These are phyloP conservation scores for Saccharomyces eubayanus DNA, from an alignment of 805 yeast species.

Conservation along the genomic window DNA sequence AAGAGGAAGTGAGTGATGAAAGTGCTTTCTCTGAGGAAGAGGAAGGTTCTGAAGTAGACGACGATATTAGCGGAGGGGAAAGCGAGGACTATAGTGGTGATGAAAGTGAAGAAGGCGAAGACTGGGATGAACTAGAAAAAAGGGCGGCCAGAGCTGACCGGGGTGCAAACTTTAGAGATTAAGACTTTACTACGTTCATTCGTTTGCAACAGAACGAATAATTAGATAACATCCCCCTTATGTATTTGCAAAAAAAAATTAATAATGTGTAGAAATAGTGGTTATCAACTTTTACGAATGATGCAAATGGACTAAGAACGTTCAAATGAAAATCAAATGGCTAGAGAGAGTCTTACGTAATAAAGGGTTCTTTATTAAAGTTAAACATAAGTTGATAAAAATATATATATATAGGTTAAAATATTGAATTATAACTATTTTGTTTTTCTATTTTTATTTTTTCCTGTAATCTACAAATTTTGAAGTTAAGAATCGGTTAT, in stretches of 20 bases:
- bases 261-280: background rate
- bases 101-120: conserved; percentile 34
- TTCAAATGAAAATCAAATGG: background rate
- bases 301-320: background rate
- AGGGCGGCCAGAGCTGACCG: conserved; percentile 35
- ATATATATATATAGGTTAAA: background rate
- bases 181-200: background rate
- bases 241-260: background rate
- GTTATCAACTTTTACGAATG: background rate
- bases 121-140: conserved; percentile 34
- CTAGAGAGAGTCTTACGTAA: background rate
- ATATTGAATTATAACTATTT: background rate
- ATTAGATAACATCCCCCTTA: background rate
- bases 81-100: conserved; percentile 25
- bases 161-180: conserved; percentile 23
- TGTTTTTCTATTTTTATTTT: background rate
- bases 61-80: conserved; percentile 30
- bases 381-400: background rate
- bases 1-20: conserved; percentile 38
- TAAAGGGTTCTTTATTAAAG: background rate
- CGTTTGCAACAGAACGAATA: background rate
- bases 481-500: background rate
- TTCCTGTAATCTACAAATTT: background rate
- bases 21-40: conserved; percentile 33
- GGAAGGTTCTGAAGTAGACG: conserved; percentile 13